These are phyloP conservation scores for Pharus latifolius DNA, from an alignment of 176 grass and related monocot genomes.

Conservation along the genomic window DNA sequence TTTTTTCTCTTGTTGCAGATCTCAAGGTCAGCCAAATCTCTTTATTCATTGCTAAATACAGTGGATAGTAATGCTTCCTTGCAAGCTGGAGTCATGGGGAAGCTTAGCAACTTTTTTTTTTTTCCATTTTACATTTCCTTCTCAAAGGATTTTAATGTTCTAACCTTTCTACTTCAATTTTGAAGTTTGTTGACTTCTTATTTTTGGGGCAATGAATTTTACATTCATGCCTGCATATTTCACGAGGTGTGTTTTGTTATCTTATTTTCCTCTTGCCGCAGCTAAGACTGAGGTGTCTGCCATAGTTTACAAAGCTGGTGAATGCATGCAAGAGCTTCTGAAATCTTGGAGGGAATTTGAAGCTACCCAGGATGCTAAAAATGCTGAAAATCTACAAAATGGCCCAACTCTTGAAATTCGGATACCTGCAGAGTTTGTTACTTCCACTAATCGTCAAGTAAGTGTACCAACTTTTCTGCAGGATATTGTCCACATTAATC, in stretches of 20 bases:
- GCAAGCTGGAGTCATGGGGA: neutral
- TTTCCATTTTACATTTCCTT: slow-evolving; percentile 11
- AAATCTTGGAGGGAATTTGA: slow-evolving; percentile 89
- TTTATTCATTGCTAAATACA: slow-evolving; percentile 9
- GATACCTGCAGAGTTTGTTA: slow-evolving; percentile 82
- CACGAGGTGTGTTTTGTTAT: slow-evolving; percentile 1
- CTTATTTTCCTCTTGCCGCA: slow-evolving; percentile 20
- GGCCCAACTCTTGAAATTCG: slow-evolving; percentile 68
- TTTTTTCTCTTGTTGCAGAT: slow-evolving; percentile 48
- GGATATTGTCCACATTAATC: neutral
- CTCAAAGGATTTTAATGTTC: neutral
- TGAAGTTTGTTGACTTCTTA: neutral
- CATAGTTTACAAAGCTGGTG: slow-evolving; percentile 86
- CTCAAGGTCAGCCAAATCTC: slow-evolving; percentile 69
- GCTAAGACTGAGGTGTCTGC: slow-evolving; percentile 65
- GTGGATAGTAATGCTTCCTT: slow-evolving; percentile 30
- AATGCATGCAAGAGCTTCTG: slow-evolving; percentile 90
- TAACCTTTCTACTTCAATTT: slow-evolving; percentile 8
- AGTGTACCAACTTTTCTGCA: neutral
- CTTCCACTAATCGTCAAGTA: slow-evolving; percentile 84
- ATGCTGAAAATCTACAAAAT: slow-evolving; percentile 39
- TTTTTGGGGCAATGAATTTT: neutral
- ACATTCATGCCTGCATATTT: neutral
- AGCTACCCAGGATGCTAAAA: slow-evolving; percentile 49
- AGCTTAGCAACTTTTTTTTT: neutral